A percentile compares a stretch with the other conserved stretches of the same genome.
Evolutionary conservation across 331 rosid genomes (phyloP).

Genomic region (Malus hybrid): DNA sequence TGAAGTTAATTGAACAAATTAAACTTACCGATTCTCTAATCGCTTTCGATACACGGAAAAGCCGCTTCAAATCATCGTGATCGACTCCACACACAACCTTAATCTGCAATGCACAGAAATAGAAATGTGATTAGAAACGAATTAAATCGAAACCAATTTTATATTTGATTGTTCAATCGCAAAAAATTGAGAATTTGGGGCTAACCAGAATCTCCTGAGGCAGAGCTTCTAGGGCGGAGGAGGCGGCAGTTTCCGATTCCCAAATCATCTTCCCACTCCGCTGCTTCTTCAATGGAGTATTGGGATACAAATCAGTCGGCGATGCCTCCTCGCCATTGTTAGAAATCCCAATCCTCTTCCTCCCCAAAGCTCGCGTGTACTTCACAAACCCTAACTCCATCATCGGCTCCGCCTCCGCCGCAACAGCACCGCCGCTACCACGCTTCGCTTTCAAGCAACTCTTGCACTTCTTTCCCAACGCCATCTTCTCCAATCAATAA

Average conservation of each 20-base stretch:
- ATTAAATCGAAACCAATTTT: not conserved
- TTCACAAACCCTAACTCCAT: conserved; percentile 35
- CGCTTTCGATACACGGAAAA: conserved; percentile 48
- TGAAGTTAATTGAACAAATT: not conserved
- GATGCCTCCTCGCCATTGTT: conserved; percentile 22
- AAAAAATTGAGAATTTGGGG: not conserved
- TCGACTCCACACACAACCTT: conserved; percentile 55
- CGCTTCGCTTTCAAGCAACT: conserved; percentile 21
- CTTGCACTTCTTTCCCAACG: conserved; percentile 33
- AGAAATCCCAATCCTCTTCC: conserved; percentile 52
- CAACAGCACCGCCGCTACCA: not conserved
- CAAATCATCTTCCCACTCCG: conserved; percentile 20
- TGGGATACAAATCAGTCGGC: conserved; percentile 5
- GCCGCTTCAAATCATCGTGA: conserved; percentile 67
- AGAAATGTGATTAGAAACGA: not conserved
- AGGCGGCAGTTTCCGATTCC: conserved; percentile 4
- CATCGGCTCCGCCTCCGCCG: not conserved
- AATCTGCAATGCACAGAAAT: conserved; percentile 28
- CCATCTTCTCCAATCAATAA: conserved; percentile 14
- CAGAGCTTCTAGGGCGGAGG: conserved; percentile 48
- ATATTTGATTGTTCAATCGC: not conserved
- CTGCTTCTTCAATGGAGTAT: conserved; percentile 40
- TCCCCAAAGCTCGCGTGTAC: conserved; percentile 36
- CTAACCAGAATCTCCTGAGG: conserved; percentile 79
- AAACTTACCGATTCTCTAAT: conserved; percentile 54